Evolutionary conservation across 2,329 filamentous ascomycete genomes (phyloP), one percentile per base, ranked within the genome.

Genomic region (Daldinia sp.): DNA sequence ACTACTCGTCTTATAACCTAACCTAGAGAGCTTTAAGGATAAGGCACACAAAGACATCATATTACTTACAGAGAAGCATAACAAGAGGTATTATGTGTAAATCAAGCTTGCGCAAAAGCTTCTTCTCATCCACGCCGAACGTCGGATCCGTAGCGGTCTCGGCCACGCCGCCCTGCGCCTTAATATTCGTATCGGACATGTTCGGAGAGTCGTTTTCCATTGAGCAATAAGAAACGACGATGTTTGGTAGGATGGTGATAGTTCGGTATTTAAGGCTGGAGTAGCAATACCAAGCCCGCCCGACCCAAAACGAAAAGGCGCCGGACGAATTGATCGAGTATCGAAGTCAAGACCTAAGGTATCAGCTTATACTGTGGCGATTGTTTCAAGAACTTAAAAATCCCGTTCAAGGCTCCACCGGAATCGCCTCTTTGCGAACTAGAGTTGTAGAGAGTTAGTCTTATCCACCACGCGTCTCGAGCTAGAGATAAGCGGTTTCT

Each of bases 91-190:
- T 82, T 23, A 92, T 81, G 71, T 84, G 81, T 11, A 81, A 63
- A 73, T 92, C 90, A 29, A 92, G 76, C 75, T 90, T 91, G 57
- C 85, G 80, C 41, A 91, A 79, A 19, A 92, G 79, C 66, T 81
- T 83, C 68, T 79, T 81, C 76, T 91, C 81, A n/a, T 78, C 73
- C n/a, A 71, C 68, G 3, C 51, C 66, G 51, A 69, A 66, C 17
- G 59, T 62, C 34, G 60, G 37, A 19, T 65, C 61, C 39, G 65
- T 58, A 11, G 50, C 61, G 13, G 58, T 25, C n/a, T 35, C 60
- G 32, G 48, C 55, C 8, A 37, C 55, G 37, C 47, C 50, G 29
- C 66, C 67, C 8, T 59, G 39, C 23, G 53, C 32, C 48, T 39
- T 37, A 17, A 55, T 32, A 34, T 72, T 69, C 17, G 67, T 63